Conservation (phyloP, 331 rosid genomes). For the Quercus tomentella region DNA sequence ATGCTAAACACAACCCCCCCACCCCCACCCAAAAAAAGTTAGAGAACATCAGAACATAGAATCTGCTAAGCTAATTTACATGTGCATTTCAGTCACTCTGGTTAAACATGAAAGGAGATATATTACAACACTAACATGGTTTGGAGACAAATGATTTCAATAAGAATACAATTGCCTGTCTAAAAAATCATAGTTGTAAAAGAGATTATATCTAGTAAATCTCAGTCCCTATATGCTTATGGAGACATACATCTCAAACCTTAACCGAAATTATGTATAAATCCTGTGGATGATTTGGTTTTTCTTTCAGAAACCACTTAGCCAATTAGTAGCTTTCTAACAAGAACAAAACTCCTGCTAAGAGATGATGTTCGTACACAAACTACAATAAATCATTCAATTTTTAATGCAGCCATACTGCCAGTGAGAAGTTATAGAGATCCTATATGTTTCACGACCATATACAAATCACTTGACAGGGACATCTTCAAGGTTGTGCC, state of each 20-base stretch:
- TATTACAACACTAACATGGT: too few relatives aligned
- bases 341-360: not conserved
- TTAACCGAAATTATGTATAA: not conserved
- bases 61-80: too few relatives aligned
- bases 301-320: too few relatives aligned
- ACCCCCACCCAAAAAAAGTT: too few relatives aligned
- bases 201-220: not conserved
- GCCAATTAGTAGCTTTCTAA: not conserved
- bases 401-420: not conserved
- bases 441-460: not conserved
- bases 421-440: not conserved
- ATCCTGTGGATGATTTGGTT: too few relatives aligned
- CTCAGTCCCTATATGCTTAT: not conserved
- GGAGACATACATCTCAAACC: not conserved
- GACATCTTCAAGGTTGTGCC: not conserved
- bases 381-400: not conserved
- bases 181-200: not conserved
- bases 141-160: too few relatives aligned
- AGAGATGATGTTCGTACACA: not conserved
- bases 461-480: not conserved
- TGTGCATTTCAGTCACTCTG: too few relatives aligned
- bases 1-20: too few relatives aligned
- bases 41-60: too few relatives aligned
- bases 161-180: not conserved
- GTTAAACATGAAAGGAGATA: too few relatives aligned